Base-by-base conservation (phyloP, 2,329 filamentous ascomycete species). In the Cladosporium sp. region DNA sequence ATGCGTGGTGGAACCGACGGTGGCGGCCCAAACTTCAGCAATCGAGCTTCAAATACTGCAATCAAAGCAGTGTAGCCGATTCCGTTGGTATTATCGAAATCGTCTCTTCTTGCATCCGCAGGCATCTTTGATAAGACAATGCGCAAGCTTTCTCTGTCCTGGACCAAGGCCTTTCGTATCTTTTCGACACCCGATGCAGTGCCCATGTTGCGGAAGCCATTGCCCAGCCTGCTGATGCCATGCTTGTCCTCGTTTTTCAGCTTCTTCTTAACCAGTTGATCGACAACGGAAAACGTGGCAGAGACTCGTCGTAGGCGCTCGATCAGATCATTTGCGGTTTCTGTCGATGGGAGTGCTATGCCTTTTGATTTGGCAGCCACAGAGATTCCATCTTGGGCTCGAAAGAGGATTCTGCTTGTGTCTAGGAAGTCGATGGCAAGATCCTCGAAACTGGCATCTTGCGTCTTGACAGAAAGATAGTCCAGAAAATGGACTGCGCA, bases 371-470 rank as follows among this genome's bases (percentile, higher is more conserved):
- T 80, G 34, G 80, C 76, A 54, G 81, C 83, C 71, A 87, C 84
- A n/a, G 79, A 77, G 63, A 91, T 81, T 5, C 89, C 89, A 26
- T 86, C 84, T 76, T 90, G 88, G 68, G 91, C 87, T n/a, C 86
- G 85, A n/a, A 47, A 47, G 51, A 91, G 80, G 51, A 88, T 85
- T 64, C 87, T 84, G 74, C 86, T 89, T 5, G 87, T 86, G 65
- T 90, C 88, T 66, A 92, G 83, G 72, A 91, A 90, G 69, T 89
- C 87, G 68, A 85, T 83, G 11, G 88, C 87, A 24, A 91, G 81
- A 30, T 82, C 78, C 66, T 85, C 83, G 15, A 52, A 61, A 28
- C 15, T 14, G 24, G 11, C 59, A 11, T 51, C 59, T 49, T 61
- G 44, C 15, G 59, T 24, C 30, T 61, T 61, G 4, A 84, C 82